Base-by-base conservation (phyloP, 2,329 filamentous ascomycete species). In the Ophiostoma montium region DNA sequence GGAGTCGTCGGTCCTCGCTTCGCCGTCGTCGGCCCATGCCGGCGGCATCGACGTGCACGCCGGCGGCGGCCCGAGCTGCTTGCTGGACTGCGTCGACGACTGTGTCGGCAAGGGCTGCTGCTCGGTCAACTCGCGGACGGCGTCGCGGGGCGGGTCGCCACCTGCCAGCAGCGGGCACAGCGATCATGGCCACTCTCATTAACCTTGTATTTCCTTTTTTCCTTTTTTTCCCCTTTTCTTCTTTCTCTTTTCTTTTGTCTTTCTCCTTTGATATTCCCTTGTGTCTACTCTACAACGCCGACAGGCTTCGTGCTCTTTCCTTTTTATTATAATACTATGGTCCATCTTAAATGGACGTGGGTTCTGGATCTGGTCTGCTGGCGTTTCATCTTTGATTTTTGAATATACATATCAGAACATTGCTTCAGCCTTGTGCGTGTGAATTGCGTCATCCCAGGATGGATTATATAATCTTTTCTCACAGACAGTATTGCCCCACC, bases 21-120 rank as follows among this genome's bases (percentile, higher is more conserved):
- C 39, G 7, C 9, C 39, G 8, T 30, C 39, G 12, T 11, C 21
- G 30, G 35, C 48, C 18, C 66, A 50, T 41, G 47, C 35, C 6
- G 50, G 32, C n/a, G 55, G 63, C 53, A 49, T 55, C 36, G 48
- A 53, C 48, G 47, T 36, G 38, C 50, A 35, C 42, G 48, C 46
- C 39, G 32, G 47, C 39, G 32, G 47, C 43, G 48, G 54, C 50
- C 46, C 54, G 19, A 50, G 62, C 2, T 77, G 74, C 54, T 63
- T 80, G 33, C 63, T 80, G 3, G 73, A 74, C 53, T 74, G 70
- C 48, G 67, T 72, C 10, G 70, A 73, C 44, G 61, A 72, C 50
- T 74, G 70, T 51, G 62, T 64, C 3, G 69, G 61, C 15, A 62
- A 65, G 57, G 69, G 68, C 13, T 74, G 70, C 62, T 74, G 70